Conservation (phyloP, 305 asterid genomes). For the Lippia alba region DNA sequence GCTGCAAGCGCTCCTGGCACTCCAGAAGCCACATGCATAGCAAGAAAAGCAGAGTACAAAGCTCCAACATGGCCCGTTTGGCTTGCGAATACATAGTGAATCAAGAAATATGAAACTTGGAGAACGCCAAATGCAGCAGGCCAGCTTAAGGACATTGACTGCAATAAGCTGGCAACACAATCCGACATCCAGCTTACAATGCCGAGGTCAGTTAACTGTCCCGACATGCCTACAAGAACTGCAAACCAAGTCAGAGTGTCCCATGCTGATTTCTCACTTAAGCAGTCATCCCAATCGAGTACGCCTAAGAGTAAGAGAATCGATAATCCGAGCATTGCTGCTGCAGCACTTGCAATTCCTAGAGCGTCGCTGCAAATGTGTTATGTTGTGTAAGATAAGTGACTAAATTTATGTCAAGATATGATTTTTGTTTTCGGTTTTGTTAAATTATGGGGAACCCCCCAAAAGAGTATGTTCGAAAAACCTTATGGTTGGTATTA, state of each 20-base stretch:
- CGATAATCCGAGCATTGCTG: slow-evolving; percentile 89
- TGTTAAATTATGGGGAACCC: no score
- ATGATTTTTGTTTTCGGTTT: no score
- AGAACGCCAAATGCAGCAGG: slow-evolving; percentile 77
- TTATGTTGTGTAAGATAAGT: neutral
- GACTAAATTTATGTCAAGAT: no score
- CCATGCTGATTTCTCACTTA: slow-evolving; percentile 95
- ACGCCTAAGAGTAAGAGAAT: slow-evolving; percentile 76
- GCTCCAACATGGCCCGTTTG: slow-evolving; percentile 98
- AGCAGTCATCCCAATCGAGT: slow-evolving; percentile 86
- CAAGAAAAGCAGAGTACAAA: slow-evolving; percentile 84
- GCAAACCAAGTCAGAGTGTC: slow-evolving; percentile 94
- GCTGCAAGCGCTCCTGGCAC: slow-evolving; percentile 81
- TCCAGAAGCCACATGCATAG: slow-evolving; percentile 89
- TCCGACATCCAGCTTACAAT: slow-evolving; percentile 79
- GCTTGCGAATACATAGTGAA: slow-evolving; percentile 88
- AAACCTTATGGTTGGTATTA: no score
- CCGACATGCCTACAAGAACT: slow-evolving; percentile 86
- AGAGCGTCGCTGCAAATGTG: slow-evolving; percentile 59
- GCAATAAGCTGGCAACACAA: slow-evolving; percentile 62
- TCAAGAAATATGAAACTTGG: slow-evolving; percentile 75
- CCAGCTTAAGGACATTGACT: slow-evolving; percentile 79
- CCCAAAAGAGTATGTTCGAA: no score
- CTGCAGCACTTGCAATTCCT: slow-evolving; percentile 80
- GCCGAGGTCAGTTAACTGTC: slow-evolving; percentile 78